Evolutionary conservation across 495 filamentous ascomycete genomes (phyloP), one percentile per base, ranked within the genome.

Genomic region (Articulospora tetracladia): DNA sequence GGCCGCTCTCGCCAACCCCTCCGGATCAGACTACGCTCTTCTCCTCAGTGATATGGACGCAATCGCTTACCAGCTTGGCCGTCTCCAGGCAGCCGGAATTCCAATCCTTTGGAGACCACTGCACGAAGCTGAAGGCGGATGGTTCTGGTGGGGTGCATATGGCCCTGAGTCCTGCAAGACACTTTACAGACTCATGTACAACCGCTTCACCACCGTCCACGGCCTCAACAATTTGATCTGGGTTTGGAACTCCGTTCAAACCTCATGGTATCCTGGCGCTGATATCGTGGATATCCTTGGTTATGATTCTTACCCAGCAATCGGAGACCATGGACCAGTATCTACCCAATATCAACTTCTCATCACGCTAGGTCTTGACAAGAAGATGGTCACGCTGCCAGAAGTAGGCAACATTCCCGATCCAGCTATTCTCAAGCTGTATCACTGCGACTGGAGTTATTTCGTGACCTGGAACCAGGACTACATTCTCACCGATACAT

Each of bases 81-180:
- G 73, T 2, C 57, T 80, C 17, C 66, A 75, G 44, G 53, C 39
- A 0, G 77, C 75, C 0, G 68, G 69, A 12, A 65, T 79, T 13
- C 75, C 77, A 15, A 65, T 80, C 8, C 69, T 80, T 6, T 80
- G 66, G 61, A 65, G 77, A 0, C 77, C 77, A 1, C 68, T 80
- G 1, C 77, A 80, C 67, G 77, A 80, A 54, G 77, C 77, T 15
- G 77, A 80, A 51, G 77, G 77, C 2, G 71, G 53, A 1, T 80
- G 77, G 77, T 80, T 79, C 69, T 80, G 77, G 77, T 79, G 77
- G 77, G 77, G 77, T 15, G 77, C 77, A 7, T 72, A 76, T 63
- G 77, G 77, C 0, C 51, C 77, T 26, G 77, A 68, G 53, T 66
- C 76, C 22, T 67, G 63, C 62, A 80, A 79, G 66, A 60, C 73